Base-by-base conservation (phyloP, 2,329 filamentous ascomycete species). In the Penicillium glabrum region DNA sequence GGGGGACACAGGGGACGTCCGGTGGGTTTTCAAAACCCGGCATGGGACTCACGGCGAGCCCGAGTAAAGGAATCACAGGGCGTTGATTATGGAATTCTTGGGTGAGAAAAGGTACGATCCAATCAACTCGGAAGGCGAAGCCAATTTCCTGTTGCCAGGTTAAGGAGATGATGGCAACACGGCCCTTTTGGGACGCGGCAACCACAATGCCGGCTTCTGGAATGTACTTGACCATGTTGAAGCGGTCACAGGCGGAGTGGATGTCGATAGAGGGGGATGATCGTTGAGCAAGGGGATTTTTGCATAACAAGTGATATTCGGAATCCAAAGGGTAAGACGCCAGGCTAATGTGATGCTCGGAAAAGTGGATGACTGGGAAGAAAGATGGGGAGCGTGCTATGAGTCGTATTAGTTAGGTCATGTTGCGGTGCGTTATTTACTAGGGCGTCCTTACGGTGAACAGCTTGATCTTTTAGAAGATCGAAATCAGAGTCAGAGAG, bases 171-270 rank as follows among this genome's bases (percentile, higher is more conserved):
- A 88, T 72, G 4, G 79, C 80, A 21, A 79, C 82, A 5, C 82
- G 79, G 4, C 85, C 85, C 53, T 81, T 80, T 46, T 86, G 84
- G 1, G 81, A 82, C 0, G 79, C 86, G 2, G 84, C 74, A 26
- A 86, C 69, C 27, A 87, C 79, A 46, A 87, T 71, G 3, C 84
- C 84, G 5, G 87, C 73, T 37, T 85, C 80, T 0, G 84, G 82
- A 16, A 88, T 80, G 51, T 85, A 80, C 13, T 80, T 78, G 24
- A 80, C 72, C 77, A 85, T 82, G 66, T 84, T 86, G 37, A 86
- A 77, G 8, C 85, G 81, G 57, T 85, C 80, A 46, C 67, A 73
- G 46, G 61, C 50, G 19, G 58, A 54, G 31, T 68, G 65, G 21
- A 66, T 65, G 1, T 64, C 61, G 46, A 63, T 60, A 45, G 62